Evolutionary conservation across 257 asterid genomes (phyloP).

Genomic region (Solanum pennellii): DNA sequence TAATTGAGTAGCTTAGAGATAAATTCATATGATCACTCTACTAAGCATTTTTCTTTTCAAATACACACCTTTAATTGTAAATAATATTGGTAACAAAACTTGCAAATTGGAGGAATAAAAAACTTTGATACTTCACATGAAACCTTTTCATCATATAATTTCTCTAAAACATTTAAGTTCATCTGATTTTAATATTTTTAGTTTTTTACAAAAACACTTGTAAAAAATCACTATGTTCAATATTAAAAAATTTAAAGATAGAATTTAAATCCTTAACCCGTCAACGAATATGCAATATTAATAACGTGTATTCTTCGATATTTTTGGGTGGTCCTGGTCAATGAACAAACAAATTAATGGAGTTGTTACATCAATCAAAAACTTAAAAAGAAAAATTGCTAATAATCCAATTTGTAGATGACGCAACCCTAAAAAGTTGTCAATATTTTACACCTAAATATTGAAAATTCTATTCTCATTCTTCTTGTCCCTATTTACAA

Average conservation of each 20-base stretch:
- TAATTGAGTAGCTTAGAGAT: too few relatives aligned
- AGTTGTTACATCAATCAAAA: background rate
- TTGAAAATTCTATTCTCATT: background rate
- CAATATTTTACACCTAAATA: background rate
- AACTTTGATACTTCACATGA: background rate
- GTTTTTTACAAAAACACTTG: too few relatives aligned
- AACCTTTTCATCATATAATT: background rate
- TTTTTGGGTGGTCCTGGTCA: background rate
- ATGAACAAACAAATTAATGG: background rate
- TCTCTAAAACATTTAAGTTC: background rate
- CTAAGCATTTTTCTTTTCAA: too few relatives aligned
- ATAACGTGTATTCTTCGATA: background rate
- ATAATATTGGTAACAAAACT: background rate
- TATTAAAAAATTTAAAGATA: background rate
- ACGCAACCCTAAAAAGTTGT: background rate
- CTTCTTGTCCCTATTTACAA: background rate
- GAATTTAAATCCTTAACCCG: background rate
- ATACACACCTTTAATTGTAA: background rate
- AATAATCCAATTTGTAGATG: background rate
- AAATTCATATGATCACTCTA: too few relatives aligned
- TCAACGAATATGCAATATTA: background rate
- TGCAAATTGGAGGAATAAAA: background rate
- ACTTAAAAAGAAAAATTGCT: background rate
- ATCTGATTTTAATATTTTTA: background rate
- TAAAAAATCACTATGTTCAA: background rate